A percentile compares a stretch with the other conserved stretches of the same genome.
These are phyloP conservation scores for Calonectria leucothoes DNA, from an alignment of 2,329 filamentous ascomycete species.

Conservation along the genomic window DNA sequence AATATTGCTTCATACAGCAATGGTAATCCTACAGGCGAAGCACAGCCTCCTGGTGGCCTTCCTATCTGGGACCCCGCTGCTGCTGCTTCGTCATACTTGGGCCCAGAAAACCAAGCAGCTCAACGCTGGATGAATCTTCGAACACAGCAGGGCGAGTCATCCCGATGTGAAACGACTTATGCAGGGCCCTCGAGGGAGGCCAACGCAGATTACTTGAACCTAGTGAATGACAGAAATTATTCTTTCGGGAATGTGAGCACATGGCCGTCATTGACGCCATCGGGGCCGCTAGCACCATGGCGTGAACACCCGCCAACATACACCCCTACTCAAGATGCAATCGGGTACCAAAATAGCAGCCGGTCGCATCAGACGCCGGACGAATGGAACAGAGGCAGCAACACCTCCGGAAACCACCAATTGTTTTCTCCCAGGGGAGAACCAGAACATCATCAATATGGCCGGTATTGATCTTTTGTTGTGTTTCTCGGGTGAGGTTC, in stretches of 20 bases:
- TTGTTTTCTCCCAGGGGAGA: not conserved
- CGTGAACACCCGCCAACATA: not conserved
- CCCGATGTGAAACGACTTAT: not conserved
- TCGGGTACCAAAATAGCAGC: not conserved
- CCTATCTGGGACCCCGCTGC: constrained; percentile 41
- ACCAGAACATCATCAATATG: not conserved
- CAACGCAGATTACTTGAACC: not conserved
- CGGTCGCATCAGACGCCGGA: not conserved
- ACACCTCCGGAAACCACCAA: not conserved
- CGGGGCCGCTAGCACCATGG: not conserved
- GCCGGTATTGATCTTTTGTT: not conserved
- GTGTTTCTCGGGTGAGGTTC: not conserved
- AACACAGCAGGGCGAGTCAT: constrained; percentile 11
- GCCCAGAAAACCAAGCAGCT: constrained; percentile 41
- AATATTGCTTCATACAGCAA: constrained; percentile 73
- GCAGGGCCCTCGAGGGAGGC: not conserved
- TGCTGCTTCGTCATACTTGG: constrained; percentile 29
- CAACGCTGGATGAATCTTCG: constrained; percentile 32
- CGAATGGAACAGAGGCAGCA: not conserved
- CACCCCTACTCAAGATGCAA: not conserved
- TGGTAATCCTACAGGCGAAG: constrained; percentile 72
- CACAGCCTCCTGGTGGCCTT: constrained; percentile 60
- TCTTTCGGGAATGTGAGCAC: not conserved
- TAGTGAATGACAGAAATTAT: not conserved
- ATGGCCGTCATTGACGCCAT: not conserved